Evolutionary conservation across 305 asterid species (phyloP), one percentile per base, ranked within the genome.

Genomic region (Fraxinus albicans): DNA sequence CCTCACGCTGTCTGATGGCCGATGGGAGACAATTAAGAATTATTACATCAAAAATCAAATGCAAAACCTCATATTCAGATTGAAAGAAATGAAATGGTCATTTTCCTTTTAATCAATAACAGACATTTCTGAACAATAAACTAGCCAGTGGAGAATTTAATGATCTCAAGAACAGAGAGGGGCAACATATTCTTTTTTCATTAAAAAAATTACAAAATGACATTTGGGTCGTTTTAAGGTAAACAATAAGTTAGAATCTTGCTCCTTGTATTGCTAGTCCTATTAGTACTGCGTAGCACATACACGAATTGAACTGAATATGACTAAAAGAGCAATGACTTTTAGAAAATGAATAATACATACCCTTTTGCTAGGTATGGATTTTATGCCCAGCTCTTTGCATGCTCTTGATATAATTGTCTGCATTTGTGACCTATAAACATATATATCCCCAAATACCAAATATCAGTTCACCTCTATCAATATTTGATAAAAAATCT

Each of bases 351-450:
- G 27, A 72, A 19, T 19, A 15, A 67, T 31, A 82, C 97, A 13
- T 82, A 96, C 99, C 93, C 99, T 84, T 91, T 93, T 96, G 85
- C 99, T 93, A 6, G 98, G 97, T 86, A 95, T 85, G 53, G 98
- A 87, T 65, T 93, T 94, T 77, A 96, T 79, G 35, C 93, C 94
- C 86, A 96, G 94, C 90, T 96, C 99, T 76, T 84, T 89, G 84
- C 99, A 94, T 83, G 99, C 98, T 79, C 94, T 92, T 23, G 95
- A 88, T 23, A 96, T 93, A 84, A 96, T 96, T 12, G 99, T 96
- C 95, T 94, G 98, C 99, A 96, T 96, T 79, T 96, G 99, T 79
- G 99, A 96, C 94, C 99, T 96, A 86, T 53, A 80, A 35, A 82
- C 33, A 53, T 83, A 88, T 25, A 40, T 40, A 40, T 40, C 86